Evolutionary conservation across 805 yeast species (phyloP), one percentile per base, ranked within the genome.

Genomic region (Candida endomychidarum): DNA sequence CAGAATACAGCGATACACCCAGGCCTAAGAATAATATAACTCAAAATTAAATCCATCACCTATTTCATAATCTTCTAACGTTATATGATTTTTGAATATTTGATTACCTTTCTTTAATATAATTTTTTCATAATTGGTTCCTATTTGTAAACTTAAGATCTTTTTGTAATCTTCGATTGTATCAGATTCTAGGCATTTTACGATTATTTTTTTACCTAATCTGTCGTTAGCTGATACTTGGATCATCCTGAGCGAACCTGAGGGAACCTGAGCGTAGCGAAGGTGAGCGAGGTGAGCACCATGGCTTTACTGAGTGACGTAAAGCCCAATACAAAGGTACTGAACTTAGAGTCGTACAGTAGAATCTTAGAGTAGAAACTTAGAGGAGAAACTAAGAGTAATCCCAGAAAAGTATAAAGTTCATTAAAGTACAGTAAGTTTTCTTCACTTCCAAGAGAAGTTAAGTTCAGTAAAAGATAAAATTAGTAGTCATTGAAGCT

Each of bases 1-100:
- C n/a, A n/a, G n/a, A n/a, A n/a, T n/a, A n/a, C n/a, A n/a, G n/a
- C n/a, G n/a, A n/a, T n/a, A n/a, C n/a, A n/a, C n/a, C 17, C 4
- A 5, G 5, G 6, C 17, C 42, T 44, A 83, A 18, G 80, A 67
- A 56, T 85, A 85, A 53, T 87, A 93, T 58, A 91, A 65, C 63
- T 91, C 99, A 49, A 91, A 62, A 60, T 83, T 87, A 45, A 85
- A 82, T 8, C 96, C 95, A 58, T 89, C 83, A 55, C 89, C 96
- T 14, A 91, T 80, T 59, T 91, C 99, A 57, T 93, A 91, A 60
- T 91, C 99, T n/a, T 84, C 96, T 32, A 91, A 68, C 1, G 90
- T 74, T 40, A 91, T 91, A 57, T 90, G 97, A 54, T 91, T 93
- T 57, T 93, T 93, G 59, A 78, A 80, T 0, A 86, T 77, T 49